These are phyloP conservation scores for Leucosporidium yakuticum DNA, from an alignment of 768 basidiomycete species.

Conservation along the genomic window DNA sequence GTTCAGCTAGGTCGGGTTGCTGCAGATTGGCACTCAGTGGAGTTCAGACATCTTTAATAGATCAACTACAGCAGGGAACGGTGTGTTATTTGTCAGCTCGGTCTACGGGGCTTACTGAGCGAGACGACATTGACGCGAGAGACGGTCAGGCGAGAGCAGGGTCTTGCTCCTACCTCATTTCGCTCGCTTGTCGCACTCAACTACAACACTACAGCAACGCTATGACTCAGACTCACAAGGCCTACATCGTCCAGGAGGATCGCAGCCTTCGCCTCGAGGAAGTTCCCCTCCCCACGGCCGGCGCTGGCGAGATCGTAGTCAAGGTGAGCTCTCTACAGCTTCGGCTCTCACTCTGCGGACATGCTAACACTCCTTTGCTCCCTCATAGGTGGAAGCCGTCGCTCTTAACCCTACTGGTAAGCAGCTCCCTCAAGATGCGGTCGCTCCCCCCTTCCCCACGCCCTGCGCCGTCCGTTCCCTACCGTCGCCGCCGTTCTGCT, in stretches of 20 bases:
- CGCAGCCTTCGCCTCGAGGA: not conserved
- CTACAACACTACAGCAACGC: no score
- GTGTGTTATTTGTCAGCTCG: slow-evolving; percentile 1
- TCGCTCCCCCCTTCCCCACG: not conserved
- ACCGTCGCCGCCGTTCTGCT: not conserved
- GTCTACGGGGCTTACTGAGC: not conserved
- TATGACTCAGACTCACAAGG: not conserved
- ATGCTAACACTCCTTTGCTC: no score
- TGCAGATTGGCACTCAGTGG: no score
- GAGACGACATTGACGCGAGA: no score
- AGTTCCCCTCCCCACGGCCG: not conserved
- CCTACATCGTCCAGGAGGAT: not conserved
- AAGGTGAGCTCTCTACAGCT: not conserved
- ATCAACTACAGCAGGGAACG: no score
- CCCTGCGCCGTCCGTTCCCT: not conserved
- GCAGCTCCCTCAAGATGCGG: no score
- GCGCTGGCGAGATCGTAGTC: slow-evolving; percentile 4
- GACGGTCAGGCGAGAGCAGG: no score
- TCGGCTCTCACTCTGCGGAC: not conserved
- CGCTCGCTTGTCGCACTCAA: no score
- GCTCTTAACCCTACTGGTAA: slow-evolving; percentile 20
- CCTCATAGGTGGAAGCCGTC: slow-evolving; percentile 1
- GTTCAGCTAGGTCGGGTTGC: no score
- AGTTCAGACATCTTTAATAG: no score
- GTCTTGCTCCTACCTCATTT: no score